phyloP scores from a whole-genome alignment of 2,329 filamentous ascomycete genomes.

The Thelonectria rubi region DNA sequence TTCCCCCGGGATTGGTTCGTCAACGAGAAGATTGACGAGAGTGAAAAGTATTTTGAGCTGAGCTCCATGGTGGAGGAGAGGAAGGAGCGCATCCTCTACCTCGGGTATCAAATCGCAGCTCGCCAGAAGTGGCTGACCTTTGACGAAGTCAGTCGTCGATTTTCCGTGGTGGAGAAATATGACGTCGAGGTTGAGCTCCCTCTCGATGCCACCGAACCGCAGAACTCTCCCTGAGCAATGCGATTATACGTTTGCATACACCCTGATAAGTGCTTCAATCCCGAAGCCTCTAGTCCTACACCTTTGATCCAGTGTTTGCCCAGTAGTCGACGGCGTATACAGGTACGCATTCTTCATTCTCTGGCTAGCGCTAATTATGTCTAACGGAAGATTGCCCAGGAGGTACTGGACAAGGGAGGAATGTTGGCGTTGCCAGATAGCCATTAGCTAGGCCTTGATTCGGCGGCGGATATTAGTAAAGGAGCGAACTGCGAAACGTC shows the following conservation, averaged over 20 bases:
- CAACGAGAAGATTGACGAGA: conserved; percentile 69
- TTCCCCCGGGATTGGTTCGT: conserved; percentile 68
- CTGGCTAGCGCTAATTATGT: too few relatives aligned
- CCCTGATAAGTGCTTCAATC: too few relatives aligned
- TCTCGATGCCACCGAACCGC: not conserved
- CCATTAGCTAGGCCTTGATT: too few relatives aligned
- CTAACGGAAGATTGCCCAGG: too few relatives aligned
- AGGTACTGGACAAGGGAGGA: too few relatives aligned
- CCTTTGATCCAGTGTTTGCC: too few relatives aligned
- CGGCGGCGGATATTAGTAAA: too few relatives aligned
- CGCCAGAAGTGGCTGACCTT: conserved; percentile 57
- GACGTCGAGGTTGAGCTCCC: conserved; percentile 46
- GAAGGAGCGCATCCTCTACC: conserved; percentile 66
- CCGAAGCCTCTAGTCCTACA: too few relatives aligned
- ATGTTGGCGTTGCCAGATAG: too few relatives aligned
- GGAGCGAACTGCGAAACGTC: too few relatives aligned
- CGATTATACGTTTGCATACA: not conserved
- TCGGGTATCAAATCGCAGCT: conserved; percentile 60
- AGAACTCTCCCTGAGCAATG: not conserved
- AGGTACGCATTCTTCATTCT: too few relatives aligned
- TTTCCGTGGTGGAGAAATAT: conserved; percentile 51
- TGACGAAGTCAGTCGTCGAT: conserved; percentile 48
- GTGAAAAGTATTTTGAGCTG: conserved; percentile 71
- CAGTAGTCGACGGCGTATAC: too few relatives aligned
- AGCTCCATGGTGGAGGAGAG: conserved; percentile 66